phyloP scores from a whole-genome alignment of 2,329 filamentous ascomycete species.

The Sporothrix luriei region DNA sequence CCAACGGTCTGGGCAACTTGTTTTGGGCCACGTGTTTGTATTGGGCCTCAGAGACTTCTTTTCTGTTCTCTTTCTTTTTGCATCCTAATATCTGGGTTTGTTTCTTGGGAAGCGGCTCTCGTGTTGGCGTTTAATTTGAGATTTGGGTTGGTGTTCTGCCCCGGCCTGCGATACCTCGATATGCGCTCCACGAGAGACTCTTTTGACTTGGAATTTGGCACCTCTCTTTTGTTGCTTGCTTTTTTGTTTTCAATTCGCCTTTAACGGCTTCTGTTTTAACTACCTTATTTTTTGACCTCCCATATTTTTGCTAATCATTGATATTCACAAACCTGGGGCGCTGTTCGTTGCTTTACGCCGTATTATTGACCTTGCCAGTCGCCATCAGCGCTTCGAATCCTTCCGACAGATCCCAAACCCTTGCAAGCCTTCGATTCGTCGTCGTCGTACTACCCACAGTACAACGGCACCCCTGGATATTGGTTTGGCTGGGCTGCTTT shows the following conservation, averaged over 20 bases:
- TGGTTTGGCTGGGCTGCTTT: constrained; percentile 1
- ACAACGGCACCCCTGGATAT: background rate
- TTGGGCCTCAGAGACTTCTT: background rate
- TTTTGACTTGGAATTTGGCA: background rate
- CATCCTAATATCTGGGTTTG: background rate
- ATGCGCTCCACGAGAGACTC: background rate
- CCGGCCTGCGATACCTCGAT: constrained; percentile 7
- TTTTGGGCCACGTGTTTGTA: background rate
- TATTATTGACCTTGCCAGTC: background rate
- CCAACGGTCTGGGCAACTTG: background rate
- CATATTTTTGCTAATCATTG: background rate
- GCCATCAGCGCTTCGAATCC: background rate
- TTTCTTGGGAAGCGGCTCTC: background rate
- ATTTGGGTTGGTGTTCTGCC: background rate
- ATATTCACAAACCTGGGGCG: background rate
- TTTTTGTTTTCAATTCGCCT: background rate
- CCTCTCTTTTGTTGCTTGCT: background rate
- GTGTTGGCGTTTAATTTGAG: constrained; percentile 6
- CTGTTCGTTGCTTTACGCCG: background rate
- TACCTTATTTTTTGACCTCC: background rate
- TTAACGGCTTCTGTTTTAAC: background rate
- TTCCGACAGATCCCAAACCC: background rate
- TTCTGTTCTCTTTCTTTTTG: background rate
- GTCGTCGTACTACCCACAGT: background rate
- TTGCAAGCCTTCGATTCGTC: background rate